phyloP scores from a whole-genome alignment of 164 flowering plant genomes.

The Paratinospora sagittata region DNA sequence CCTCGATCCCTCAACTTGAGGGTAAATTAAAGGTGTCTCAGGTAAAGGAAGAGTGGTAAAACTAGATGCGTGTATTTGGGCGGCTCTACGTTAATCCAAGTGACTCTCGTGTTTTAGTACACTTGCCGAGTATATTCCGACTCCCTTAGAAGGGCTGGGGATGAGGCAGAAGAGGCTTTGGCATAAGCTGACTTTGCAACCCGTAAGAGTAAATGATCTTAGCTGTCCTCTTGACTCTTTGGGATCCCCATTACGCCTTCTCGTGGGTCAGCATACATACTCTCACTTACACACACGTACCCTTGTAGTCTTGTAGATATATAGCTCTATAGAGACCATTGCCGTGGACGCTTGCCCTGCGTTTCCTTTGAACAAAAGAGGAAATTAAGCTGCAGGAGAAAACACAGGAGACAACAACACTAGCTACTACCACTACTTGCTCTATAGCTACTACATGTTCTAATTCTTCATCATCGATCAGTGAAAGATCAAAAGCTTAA shows the following conservation, averaged over 20 bases:
- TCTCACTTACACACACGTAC: not conserved
- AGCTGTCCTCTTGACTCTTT: constrained; percentile 31
- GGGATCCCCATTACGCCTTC: not conserved
- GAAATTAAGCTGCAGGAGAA: too few species aligned
- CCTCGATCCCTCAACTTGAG: too few species aligned
- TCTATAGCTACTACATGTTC: too few species aligned
- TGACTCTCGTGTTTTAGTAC: too few species aligned
- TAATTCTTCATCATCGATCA: not conserved
- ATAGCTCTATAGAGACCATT: not conserved
- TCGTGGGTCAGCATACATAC: not conserved
- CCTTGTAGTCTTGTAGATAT: constrained; percentile 3
- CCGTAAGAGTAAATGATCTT: constrained; percentile 26
- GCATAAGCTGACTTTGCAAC: constrained; percentile 33
- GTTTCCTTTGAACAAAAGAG: not conserved
- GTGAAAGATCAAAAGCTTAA: not conserved
- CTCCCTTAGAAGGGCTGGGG: too few species aligned
- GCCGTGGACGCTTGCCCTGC: constrained; percentile 15
- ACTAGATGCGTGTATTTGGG: too few species aligned
- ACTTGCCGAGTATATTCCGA: too few species aligned
- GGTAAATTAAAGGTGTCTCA: too few species aligned
- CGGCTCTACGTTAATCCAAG: too few species aligned
- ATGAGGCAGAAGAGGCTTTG: constrained; percentile 25
- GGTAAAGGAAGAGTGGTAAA: too few species aligned
- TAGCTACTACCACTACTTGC: too few species aligned
- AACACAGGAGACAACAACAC: not conserved